Evolutionary conservation across 2,329 filamentous ascomycete genomes (phyloP).

Genomic region (Penicillium janthinellum): DNA sequence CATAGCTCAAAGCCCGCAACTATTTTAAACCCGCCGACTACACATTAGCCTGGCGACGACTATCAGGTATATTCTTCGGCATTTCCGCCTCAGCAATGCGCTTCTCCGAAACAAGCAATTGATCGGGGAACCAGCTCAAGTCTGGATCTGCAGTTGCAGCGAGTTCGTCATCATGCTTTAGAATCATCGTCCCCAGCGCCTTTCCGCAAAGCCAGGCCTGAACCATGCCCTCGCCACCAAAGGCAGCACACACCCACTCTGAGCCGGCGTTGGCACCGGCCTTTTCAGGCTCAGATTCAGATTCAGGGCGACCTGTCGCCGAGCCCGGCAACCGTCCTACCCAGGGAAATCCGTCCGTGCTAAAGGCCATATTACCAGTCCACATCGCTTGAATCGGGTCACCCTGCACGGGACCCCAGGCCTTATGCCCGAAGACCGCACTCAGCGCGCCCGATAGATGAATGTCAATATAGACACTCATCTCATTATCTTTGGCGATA

Average conservation of each 20-base stretch:
- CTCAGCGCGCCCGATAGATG: constrained; percentile 31
- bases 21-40: neutral
- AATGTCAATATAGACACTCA: constrained; percentile 29
- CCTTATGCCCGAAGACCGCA: constrained; percentile 28
- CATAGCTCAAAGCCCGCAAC: neutral
- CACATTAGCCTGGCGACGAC: constrained; percentile 8
- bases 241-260: constrained; percentile 35
- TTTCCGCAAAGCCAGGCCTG: constrained; percentile 34
- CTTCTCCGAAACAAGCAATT: constrained; percentile 31
- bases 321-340: constrained; percentile 47
- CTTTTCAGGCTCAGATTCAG: no score
- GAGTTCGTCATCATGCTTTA: constrained; percentile 17
- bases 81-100: constrained; percentile 22
- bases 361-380: constrained; percentile 53
- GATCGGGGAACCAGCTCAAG: constrained; percentile 34
- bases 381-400: constrained; percentile 31
- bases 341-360: constrained; percentile 53
- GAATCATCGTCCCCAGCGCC: constrained; percentile 31
- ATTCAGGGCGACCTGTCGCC: constrained; percentile 14
- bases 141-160: constrained; percentile 8
- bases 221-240: constrained; percentile 38
- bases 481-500: constrained; percentile 48
- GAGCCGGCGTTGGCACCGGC: constrained; percentile 4
- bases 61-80: constrained; percentile 8
- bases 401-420: constrained; percentile 26